Evolutionary conservation across 495 filamentous ascomycete genomes (phyloP), one percentile per base, ranked within the genome.

Genomic region (Aspergillus bertholletiae): DNA sequence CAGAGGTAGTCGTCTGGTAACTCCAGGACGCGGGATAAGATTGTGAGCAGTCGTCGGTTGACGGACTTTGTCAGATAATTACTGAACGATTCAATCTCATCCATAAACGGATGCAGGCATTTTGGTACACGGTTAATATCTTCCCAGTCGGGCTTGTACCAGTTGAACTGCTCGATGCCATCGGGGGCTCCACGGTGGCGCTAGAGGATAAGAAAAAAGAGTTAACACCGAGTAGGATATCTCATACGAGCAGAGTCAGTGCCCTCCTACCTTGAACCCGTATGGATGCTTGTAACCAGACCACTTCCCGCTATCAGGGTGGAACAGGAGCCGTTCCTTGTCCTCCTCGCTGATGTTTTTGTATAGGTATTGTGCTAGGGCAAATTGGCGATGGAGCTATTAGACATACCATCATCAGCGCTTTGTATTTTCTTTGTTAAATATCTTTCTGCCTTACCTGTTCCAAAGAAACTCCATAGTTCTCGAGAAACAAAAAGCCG

Each of bases 121-220:
- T 32, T 64, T 7, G 74, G 74, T 12, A 67, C 58, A 22, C 69
- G 69, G 50, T 65, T 61, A 51, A 49, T 48, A 52, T 68, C 58
- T 44, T 63, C 57, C 66, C 67, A 75, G 46, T 77, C 73, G 7
- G 50, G 61, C 12, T 62, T 68, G 56, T 77, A 77, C 64, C 66
- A 77, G 60, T 77, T 77, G 66, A 77, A 77, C 56, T 77, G 74
- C 28, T 77, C 74, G 46, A 77, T 77, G 18, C 73, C 73, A 56
- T 77, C 74, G 23, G 65, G 53, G 17, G 62, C 56, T 9, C 65
- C 72, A 7, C 57, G 64, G 22, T 68, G 55, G 28, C 72, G 64
- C 73, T 77, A 21, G 17, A 23, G 12, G 22, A 12, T 32, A 11
- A 32, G 30, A 32, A 32, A 7, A 9, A 12, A 32, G 30, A 5